Evolutionary conservation across 352 stramenopile genomes (phyloP), one percentile per base, ranked within the genome.

Genomic region (Discostella stelligera): DNA sequence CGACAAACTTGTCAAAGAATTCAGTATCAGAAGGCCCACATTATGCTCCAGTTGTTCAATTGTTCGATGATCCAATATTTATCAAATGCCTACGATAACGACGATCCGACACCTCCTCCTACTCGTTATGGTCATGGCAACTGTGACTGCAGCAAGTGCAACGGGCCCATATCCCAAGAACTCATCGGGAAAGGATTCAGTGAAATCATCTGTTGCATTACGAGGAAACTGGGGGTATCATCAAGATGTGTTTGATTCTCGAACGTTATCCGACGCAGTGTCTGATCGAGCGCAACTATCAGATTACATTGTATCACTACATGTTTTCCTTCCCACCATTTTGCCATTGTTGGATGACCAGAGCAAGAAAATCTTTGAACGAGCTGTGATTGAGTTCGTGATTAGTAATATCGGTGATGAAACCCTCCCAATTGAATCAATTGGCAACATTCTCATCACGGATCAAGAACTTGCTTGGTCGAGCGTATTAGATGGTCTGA

Each of bases 381-480:
- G 61, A 62, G 49, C 30, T 18, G 63, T 30, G 11, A 27, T 71
- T 14, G 13, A 62, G 39, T 63, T 71, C 53, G 49, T 71, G 23
- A 18, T 64, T 27, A 23, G 48, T 64, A 5, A 25, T 16, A 71
- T 16, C 14, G 63, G 37, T 39, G 25, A 53, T 32, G 30, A 30
- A 48, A 16, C 6, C 49, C 20, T 71, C 48, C 11, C 25, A 14
- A 71, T 71, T 61, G 48, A 46, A 18, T 71, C 63, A 14, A 52
- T 71, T 30, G 61, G 63, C n/a, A 50, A 71, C n/a, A 48, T 71
- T 56, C 0, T 37, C 0, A 39, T 77, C 1, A 11, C 64, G 8
- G 69, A 77, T 59, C 67, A 75, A 18, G 10, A 21, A 23, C 49
- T 75, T 25, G 67, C 56, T 0, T 75, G 67, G 67, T 52, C 63